Percentiles rank a stretch among this genome's conserved stretches.
Evolutionary conservation across 495 filamentous ascomycete species (phyloP).

Genomic region (Penicillium herquei): DNA sequence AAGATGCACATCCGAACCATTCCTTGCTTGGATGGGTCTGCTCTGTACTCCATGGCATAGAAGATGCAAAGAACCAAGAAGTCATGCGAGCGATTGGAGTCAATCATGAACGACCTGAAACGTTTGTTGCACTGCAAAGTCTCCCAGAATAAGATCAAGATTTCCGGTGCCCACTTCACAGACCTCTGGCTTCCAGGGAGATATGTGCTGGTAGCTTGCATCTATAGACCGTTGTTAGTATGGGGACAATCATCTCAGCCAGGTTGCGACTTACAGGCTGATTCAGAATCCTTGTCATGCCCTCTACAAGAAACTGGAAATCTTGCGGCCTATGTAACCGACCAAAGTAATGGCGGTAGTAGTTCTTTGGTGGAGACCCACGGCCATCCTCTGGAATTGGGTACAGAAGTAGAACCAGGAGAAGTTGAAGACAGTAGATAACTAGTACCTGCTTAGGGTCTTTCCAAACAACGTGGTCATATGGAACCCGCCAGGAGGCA

Average conservation of each 20-base stretch:
- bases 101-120: slow-evolving; percentile 95
- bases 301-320: slow-evolving; percentile 96
- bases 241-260: not conserved
- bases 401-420: slow-evolving; percentile 86
- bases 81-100: slow-evolving; percentile 90
- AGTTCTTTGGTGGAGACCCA: slow-evolving; percentile 72
- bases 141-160: slow-evolving; percentile 98
- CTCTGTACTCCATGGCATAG: slow-evolving; percentile 85
- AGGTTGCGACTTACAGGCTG: slow-evolving; percentile 59
- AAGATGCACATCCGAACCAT: slow-evolving; percentile 96
- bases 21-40: slow-evolving; percentile 84
- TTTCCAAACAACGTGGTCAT: slow-evolving; percentile 90
- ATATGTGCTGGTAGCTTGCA: slow-evolving; percentile 84
- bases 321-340: slow-evolving; percentile 90
- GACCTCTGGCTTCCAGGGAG: slow-evolving; percentile 82
- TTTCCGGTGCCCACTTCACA: slow-evolving; percentile 89
- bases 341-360: slow-evolving; percentile 88
- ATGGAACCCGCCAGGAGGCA: slow-evolving; percentile 89
- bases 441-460: slow-evolving; percentile 91
- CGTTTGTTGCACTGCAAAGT: slow-evolving; percentile 95
- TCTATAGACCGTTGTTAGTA: slow-evolving; percentile 34
- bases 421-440: slow-evolving; percentile 85
- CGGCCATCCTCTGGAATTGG: slow-evolving; percentile 77
- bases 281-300: slow-evolving; percentile 90
- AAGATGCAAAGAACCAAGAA: slow-evolving; percentile 89